Percentiles rank a stretch among this genome's conserved stretches.
These are phyloP conservation scores for Emergomyces orientalis DNA, from an alignment of 2,329 filamentous ascomycete species.

Conservation along the genomic window DNA sequence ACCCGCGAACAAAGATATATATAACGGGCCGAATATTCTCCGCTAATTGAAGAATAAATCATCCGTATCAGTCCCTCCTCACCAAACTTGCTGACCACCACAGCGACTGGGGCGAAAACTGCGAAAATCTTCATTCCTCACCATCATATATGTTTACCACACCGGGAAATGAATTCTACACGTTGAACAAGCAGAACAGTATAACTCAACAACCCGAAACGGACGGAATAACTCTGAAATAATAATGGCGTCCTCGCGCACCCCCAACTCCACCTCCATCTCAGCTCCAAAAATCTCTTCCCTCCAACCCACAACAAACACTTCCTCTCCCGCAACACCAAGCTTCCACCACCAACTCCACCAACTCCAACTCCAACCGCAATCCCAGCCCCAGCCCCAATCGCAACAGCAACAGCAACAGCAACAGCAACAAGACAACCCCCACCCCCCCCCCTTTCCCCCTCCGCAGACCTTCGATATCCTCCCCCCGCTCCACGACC, in stretches of 20 bases:
- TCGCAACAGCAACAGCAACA: constrained; percentile 1
- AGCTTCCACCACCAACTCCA: constrained; percentile 7
- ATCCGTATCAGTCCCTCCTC: background rate
- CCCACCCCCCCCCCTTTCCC: constrained; percentile 46
- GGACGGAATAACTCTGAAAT: background rate
- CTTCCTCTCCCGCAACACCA: constrained; percentile 11
- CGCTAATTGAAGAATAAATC: background rate
- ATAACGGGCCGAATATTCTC: no score
- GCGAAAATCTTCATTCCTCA: background rate
- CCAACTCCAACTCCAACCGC: constrained; percentile 7
- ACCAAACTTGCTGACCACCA: background rate
- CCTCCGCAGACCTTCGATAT: constrained; percentile 77
- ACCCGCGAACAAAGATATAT: background rate
- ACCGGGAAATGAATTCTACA: background rate
- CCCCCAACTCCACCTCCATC: background rate
- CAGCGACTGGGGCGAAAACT: background rate
- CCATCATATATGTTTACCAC: no score
- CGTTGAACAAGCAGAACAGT: background rate
- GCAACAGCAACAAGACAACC: constrained; percentile 2
- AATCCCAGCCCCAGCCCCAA: constrained; percentile 4
- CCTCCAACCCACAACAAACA: constrained; percentile 6
- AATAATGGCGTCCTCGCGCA: constrained; percentile 4
- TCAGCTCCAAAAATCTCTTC: background rate
- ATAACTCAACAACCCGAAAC: background rate
- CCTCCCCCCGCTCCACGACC: constrained; percentile 67